Evolutionary conservation across 768 basidiomycete genomes (phyloP).

Genomic region (Suillus fuscotomentosus): DNA sequence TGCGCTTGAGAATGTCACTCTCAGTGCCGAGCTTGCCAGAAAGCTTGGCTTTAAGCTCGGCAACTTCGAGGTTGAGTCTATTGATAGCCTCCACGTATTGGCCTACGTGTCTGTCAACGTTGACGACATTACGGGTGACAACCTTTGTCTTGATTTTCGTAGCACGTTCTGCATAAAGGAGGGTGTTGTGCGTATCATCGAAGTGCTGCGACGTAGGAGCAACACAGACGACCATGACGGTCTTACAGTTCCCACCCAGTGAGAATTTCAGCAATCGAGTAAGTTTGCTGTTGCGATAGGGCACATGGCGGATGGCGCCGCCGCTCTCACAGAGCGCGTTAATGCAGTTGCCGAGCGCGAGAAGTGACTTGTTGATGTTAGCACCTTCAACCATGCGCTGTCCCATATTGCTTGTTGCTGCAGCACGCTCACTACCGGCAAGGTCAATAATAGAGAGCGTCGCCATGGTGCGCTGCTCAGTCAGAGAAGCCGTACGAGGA

Average conservation of each 20-base stretch:
- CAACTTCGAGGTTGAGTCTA: constrained; percentile 79
- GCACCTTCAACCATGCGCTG: constrained; percentile 98
- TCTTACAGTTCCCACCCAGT: constrained; percentile 97
- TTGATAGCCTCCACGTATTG: constrained; percentile 96
- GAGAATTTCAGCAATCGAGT: constrained; percentile 97
- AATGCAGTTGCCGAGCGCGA: constrained; percentile 97
- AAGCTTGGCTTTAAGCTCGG: constrained; percentile 83
- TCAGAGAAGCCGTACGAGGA: constrained; percentile 80
- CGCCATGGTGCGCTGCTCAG: constrained; percentile 80
- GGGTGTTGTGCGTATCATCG: constrained; percentile 98
- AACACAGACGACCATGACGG: constrained; percentile 98
- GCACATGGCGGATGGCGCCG: constrained; percentile 83
- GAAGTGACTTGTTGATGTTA: constrained; percentile 98
- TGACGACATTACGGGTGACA: constrained; percentile 91
- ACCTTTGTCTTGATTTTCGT: constrained; percentile 99
- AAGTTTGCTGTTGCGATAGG: constrained; percentile 97
- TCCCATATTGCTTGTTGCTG: constrained; percentile 96
- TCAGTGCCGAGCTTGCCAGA: constrained; percentile 67
- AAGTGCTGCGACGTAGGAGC: constrained; percentile 95
- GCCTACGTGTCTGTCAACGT: constrained; percentile 92
- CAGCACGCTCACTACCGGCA: constrained; percentile 95
- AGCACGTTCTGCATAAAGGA: constrained; percentile 95
- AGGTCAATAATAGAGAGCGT: constrained; percentile 98
- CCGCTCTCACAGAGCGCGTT: constrained; percentile 97
- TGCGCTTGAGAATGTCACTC: constrained; percentile 61